A percentile compares a stretch with the other conserved stretches of the same genome.
phyloP scores from a whole-genome alignment of 805 yeast genomes.

The Candida arabinofermentans region DNA sequence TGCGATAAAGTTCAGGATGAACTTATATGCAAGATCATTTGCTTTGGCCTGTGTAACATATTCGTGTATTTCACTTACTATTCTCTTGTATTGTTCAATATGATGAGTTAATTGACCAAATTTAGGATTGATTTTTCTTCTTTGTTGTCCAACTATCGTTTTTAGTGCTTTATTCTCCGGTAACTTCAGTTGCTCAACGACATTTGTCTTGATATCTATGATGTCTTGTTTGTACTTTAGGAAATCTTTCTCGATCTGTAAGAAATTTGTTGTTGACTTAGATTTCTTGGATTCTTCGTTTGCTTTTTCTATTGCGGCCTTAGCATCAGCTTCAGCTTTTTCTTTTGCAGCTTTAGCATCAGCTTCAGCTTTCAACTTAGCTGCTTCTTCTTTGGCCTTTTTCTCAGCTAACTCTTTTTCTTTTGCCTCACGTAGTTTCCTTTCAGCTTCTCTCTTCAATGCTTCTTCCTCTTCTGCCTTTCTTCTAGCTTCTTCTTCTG shows the following conservation, averaged over 20 bases:
- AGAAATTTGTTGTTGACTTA: conserved; percentile 32
- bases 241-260: conserved; percentile 40
- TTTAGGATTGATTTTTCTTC: conserved; percentile 78
- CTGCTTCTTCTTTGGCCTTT: conserved; percentile 18
- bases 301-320: conserved; percentile 17
- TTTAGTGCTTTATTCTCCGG: conserved; percentile 36
- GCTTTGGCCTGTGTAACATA: conserved; percentile 45
- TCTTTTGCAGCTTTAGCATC: conserved; percentile 19
- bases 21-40: conserved; percentile 53
- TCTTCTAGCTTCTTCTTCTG: not conserved
- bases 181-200: conserved; percentile 52
- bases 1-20: conserved; percentile 79
- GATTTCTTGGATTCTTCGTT: conserved; percentile 9
- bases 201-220: conserved; percentile 51
- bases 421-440: conserved; percentile 15
- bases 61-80: conserved; percentile 47
- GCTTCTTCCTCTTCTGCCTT: conserved; percentile 17
- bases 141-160: conserved; percentile 53
- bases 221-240: conserved; percentile 48
- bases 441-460: conserved; percentile 7
- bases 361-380: conserved; percentile 18
- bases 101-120: conserved; percentile 89
- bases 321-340: conserved; percentile 21
- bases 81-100: conserved; percentile 47
- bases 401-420: conserved; percentile 14